Evolutionary conservation across 192 early-diverging fungal genomes (phyloP).

Genomic region (Umbelopsis sp.): DNA sequence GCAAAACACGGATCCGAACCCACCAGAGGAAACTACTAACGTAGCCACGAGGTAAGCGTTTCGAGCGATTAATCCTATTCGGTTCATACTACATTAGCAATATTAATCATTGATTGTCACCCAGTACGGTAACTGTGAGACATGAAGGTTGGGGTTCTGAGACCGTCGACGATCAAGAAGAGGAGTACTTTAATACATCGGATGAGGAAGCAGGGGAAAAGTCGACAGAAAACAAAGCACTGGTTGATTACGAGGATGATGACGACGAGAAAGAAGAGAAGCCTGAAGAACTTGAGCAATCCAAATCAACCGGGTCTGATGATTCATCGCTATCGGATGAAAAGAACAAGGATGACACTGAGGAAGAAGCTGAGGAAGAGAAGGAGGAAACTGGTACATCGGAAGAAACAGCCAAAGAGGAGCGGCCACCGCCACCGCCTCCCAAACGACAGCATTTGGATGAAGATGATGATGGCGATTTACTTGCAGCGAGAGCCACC

Average conservation of each 20-base stretch:
- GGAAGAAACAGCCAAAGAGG: neutral
- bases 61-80: neutral
- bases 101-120: too few species aligned
- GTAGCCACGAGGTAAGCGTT: conserved; percentile 32
- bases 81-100: neutral
- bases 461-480: conserved; percentile 11
- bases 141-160: conserved; percentile 50
- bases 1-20: conserved; percentile 56
- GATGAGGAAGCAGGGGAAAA: conserved; percentile 58
- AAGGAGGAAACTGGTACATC: neutral
- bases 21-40: conserved; percentile 27
- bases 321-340: neutral
- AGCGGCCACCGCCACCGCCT: conserved; percentile 8
- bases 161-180: conserved; percentile 72
- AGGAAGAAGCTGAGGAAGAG: conserved; percentile 8
- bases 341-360: conserved; percentile 16
- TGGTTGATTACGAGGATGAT: conserved; percentile 34
- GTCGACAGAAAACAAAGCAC: neutral
- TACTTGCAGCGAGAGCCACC: neutral
- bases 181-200: conserved; percentile 78
- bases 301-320: neutral
- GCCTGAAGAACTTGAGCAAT: neutral
- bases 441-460: conserved; percentile 8
- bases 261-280: conserved; percentile 15
- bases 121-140: neutral